Conservation (phyloP, 2,329 filamentous ascomycete genomes). For the Aspergillus unguis region DNA sequence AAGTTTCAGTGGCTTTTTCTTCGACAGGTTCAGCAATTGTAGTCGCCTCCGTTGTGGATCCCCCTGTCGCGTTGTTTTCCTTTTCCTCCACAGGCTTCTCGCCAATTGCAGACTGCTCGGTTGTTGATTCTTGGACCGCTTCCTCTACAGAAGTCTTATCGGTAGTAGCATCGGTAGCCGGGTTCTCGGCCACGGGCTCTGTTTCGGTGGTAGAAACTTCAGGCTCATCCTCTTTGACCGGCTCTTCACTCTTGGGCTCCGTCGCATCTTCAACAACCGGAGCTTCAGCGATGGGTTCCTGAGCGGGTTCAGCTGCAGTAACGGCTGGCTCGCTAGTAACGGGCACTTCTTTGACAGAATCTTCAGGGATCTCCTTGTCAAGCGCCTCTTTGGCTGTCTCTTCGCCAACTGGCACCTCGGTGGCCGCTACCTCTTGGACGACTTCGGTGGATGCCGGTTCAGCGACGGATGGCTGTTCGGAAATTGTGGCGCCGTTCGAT, state of each 20-base stretch:
- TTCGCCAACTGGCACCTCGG: slow-evolving; percentile 1
- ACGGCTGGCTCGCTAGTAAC: neutral
- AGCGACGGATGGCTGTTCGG: slow-evolving; percentile 5
- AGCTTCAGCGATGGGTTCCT: neutral
- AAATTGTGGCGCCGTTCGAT: slow-evolving; percentile 13
- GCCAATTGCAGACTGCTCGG: neutral
- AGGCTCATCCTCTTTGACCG: neutral
- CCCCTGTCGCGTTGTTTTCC: neutral
- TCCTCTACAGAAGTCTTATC: neutral
- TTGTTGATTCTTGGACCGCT: neutral
- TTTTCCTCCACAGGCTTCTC: neutral
- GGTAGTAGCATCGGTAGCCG: neutral
- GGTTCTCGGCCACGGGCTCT: neutral
- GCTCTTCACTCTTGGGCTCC: neutral
- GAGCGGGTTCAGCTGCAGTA: neutral
- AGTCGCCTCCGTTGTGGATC: neutral
- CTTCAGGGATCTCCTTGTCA: neutral
- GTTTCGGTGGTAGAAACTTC: neutral
- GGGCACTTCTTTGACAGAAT: slow-evolving; percentile 3
- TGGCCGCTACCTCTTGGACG: neutral
- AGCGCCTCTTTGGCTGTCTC: neutral
- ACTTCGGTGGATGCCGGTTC: slow-evolving; percentile 4
- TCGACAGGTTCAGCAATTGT: neutral
- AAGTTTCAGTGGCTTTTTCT: neutral
- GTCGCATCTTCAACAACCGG: neutral